These are phyloP conservation scores for Kurtzmaniella quercitrusa DNA, from an alignment of 1,139 yeast genomes.

Conservation along the genomic window DNA sequence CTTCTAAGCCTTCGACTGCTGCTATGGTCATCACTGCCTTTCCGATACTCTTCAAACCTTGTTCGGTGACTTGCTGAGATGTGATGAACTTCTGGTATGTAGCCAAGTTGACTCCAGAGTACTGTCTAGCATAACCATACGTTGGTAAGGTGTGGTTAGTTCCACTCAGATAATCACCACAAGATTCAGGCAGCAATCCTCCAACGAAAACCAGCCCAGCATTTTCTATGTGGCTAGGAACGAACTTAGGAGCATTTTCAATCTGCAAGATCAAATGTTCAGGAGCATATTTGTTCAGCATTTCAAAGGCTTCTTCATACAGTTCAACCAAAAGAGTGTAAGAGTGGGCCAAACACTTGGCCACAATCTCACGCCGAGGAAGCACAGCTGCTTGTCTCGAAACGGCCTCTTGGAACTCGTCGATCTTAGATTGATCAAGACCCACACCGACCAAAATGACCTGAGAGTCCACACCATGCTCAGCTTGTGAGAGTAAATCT, in stretches of 20 bases:
- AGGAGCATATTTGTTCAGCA: slow-evolving; percentile 92
- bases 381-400: slow-evolving; percentile 77
- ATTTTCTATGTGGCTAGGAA: slow-evolving; percentile 69
- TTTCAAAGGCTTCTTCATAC: slow-evolving; percentile 71
- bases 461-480: slow-evolving; percentile 97
- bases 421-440: slow-evolving; percentile 55
- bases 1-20: slow-evolving; percentile 95
- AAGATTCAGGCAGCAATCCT: slow-evolving; percentile 91
- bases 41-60: slow-evolving; percentile 85
- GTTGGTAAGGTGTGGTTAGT: slow-evolving; percentile 98
- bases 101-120: slow-evolving; percentile 94
- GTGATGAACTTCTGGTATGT: slow-evolving; percentile 95
- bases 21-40: slow-evolving; percentile 96
- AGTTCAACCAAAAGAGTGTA: slow-evolving; percentile 66
- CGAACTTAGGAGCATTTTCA: slow-evolving; percentile 68
- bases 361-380: slow-evolving; percentile 91
- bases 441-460: slow-evolving; percentile 85
- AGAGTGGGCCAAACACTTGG: slow-evolving; percentile 89
- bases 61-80: slow-evolving; percentile 80
- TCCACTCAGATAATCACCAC: slow-evolving; percentile 98
- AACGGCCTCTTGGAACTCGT: slow-evolving; percentile 74
- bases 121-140: slow-evolving; percentile 95
- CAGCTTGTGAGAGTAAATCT: slow-evolving; percentile 95
- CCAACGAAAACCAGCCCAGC: slow-evolving; percentile 98
- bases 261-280: slow-evolving; percentile 94